A percentile compares a stretch with the other conserved stretches of the same genome.
Evolutionary conservation across 768 basidiomycete species (phyloP).

Genomic region (Kockovaella imperatae): DNA sequence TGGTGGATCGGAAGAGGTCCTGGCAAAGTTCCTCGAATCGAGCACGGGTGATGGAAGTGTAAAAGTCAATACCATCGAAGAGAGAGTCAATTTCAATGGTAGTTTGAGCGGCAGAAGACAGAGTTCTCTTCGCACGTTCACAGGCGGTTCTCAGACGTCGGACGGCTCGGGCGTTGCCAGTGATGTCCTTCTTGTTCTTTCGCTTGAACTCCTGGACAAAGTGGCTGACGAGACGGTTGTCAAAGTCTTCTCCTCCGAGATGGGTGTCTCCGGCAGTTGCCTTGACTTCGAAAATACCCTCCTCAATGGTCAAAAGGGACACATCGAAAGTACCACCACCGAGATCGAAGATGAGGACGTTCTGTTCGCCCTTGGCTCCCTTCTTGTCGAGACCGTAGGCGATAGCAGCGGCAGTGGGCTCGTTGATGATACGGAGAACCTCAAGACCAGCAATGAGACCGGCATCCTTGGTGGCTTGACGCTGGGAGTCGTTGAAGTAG

Average conservation of each 20-base stretch:
- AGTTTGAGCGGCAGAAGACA: slow-evolving; percentile 92
- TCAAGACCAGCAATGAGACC: slow-evolving; percentile 89
- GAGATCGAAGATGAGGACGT: slow-evolving; percentile 96
- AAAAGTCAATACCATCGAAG: slow-evolving; percentile 96
- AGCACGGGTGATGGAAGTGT: slow-evolving; percentile 94
- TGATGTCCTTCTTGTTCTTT: slow-evolving; percentile 87
- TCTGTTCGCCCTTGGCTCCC: slow-evolving; percentile 71
- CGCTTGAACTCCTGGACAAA: slow-evolving; percentile 82
- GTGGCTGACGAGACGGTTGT: slow-evolving; percentile 85
- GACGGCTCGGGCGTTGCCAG: slow-evolving; percentile 91
- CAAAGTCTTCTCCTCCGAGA: slow-evolving; percentile 92
- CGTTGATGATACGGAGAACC: slow-evolving; percentile 95
- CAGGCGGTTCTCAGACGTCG: slow-evolving; percentile 93
- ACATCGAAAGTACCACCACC: slow-evolving; percentile 99
- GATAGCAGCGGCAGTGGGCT: slow-evolving; percentile 94
- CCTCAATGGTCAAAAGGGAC: slow-evolving; percentile 87
- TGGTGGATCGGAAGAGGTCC: slow-evolving; percentile 46
- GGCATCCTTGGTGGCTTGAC: slow-evolving; percentile 97
- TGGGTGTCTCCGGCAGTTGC: slow-evolving; percentile 92
- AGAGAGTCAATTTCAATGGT: slow-evolving; percentile 98
- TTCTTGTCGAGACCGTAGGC: slow-evolving; percentile 98
- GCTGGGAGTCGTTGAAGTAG: slow-evolving; percentile 98
- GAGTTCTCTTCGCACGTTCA: slow-evolving; percentile 98
- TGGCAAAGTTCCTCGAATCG: slow-evolving; percentile 55
- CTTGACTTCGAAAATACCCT: slow-evolving; percentile 81